phyloP scores from a whole-genome alignment of 1,284 basidiomycete genomes.

The Vanrija pseudolonga region DNA sequence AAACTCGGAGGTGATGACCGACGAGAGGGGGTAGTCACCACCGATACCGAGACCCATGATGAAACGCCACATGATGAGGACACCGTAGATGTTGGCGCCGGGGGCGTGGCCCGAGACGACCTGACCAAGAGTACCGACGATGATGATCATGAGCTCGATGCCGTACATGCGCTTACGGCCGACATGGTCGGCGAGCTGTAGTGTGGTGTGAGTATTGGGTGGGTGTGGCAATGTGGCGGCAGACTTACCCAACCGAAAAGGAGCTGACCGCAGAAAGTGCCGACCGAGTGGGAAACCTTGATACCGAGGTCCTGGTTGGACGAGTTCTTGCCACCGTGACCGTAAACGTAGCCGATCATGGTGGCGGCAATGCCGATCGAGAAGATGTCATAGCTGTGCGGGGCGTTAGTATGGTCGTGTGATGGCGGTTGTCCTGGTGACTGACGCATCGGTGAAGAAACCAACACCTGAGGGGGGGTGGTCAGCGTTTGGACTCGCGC shows the following conservation, averaged over 20 bases:
- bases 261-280: constrained; percentile 52
- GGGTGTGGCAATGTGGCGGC: not conserved
- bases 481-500: constrained; percentile 1
- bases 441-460: constrained; percentile 46
- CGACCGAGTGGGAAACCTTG: constrained; percentile 60
- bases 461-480: constrained; percentile 30
- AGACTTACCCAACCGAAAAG: constrained; percentile 47
- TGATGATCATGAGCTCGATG: constrained; percentile 45
- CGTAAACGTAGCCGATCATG: constrained; percentile 75
- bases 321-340: constrained; percentile 49
- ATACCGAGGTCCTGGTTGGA: constrained; percentile 63
- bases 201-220: not conserved
- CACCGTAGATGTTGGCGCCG: constrained; percentile 65
- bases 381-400: too few relatives aligned
- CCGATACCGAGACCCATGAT: constrained; percentile 61
- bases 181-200: constrained; percentile 46
- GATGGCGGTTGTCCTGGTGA: too few relatives aligned
- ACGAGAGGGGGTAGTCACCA: constrained; percentile 59
- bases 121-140: constrained; percentile 51
- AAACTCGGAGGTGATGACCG: constrained; percentile 62
- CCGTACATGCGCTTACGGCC: constrained; percentile 54
- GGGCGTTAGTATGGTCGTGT: too few relatives aligned
- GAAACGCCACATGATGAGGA: constrained; percentile 64
- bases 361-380: constrained; percentile 64
- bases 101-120: constrained; percentile 56